Percentiles rank a stretch among this genome's conserved stretches.
phyloP scores from a whole-genome alignment of 139 green algal species.

The Haematococcus lacustris region DNA sequence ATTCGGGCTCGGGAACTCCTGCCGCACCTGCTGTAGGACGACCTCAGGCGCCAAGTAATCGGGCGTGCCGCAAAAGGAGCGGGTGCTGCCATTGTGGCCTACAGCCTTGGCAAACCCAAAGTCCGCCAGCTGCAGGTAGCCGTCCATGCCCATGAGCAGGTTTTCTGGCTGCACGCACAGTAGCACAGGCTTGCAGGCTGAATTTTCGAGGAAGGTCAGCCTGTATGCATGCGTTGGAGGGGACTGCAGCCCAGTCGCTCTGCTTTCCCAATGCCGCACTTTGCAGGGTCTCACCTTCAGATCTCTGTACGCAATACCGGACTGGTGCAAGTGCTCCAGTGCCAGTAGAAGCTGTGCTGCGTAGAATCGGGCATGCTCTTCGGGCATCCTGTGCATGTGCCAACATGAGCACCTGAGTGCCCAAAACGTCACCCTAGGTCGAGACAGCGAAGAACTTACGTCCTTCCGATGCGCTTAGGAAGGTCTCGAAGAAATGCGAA shows the following conservation, averaged over 20 bases:
- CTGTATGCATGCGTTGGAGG: too few species aligned
- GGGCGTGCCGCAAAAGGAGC: conserved; percentile 75
- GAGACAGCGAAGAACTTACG: too few species aligned
- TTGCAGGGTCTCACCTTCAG: conserved; percentile 66
- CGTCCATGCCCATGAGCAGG: conserved; percentile 56
- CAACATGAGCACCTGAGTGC: too few species aligned
- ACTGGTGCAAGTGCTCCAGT: conserved; percentile 57
- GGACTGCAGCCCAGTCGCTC: too few species aligned
- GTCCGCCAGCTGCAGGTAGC: conserved; percentile 71
- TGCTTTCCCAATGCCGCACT: too few species aligned
- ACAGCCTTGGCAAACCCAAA: conserved; percentile 76
- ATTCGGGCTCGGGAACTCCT: too few species aligned
- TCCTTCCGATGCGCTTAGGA: neutral
- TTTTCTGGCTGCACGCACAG: conserved; percentile 67
- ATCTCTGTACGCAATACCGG: conserved; percentile 57
- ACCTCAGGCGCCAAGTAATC: conserved; percentile 80
- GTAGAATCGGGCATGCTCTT: conserved; percentile 70
- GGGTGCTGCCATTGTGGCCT: conserved; percentile 30
- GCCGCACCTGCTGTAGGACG: conserved; percentile 62
- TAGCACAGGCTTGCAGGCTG: too few species aligned
- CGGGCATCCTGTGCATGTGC: conserved; percentile 43
- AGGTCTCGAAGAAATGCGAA: conserved; percentile 54
- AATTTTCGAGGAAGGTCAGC: too few species aligned
- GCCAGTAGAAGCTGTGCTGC: conserved; percentile 54
- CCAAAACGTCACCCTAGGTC: too few species aligned